Percentiles rank a stretch among this genome's conserved stretches.
Conservation (phyloP, 1,284 basidiomycete genomes). For the Retiboletus flavoniger region DNA sequence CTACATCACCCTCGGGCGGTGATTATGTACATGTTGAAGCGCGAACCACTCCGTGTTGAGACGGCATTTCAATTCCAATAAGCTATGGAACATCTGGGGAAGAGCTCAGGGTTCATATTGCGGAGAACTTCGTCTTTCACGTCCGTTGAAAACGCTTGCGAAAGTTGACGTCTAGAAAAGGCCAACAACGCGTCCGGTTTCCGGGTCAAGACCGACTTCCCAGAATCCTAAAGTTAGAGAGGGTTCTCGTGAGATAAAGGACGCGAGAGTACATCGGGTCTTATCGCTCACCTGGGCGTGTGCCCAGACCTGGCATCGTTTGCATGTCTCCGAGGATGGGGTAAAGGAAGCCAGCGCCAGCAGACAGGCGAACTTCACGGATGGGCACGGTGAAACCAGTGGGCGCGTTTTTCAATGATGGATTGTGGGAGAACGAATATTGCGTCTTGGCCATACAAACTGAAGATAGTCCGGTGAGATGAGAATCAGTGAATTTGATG, state of each 20-base stretch:
- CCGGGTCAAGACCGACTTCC: conserved; percentile 80
- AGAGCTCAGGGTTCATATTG: conserved; percentile 14
- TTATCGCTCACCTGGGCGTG: conserved; percentile 70
- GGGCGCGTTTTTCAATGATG: conserved; percentile 88
- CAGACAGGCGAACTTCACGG: conserved; percentile 83
- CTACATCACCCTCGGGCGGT: conserved; percentile 13
- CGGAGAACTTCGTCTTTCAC: conserved; percentile 1
- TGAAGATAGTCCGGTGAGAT: conserved; percentile 23
- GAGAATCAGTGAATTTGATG: conserved; percentile 3
- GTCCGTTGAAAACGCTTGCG: conserved; percentile 34
- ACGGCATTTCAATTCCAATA: conserved; percentile 24
- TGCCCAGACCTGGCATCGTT: conserved; percentile 96
- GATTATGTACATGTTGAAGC: conserved; percentile 43
- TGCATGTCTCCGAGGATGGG: conserved; percentile 94
- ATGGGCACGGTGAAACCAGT: conserved; percentile 93
- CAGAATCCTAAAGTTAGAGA: conserved; percentile 58
- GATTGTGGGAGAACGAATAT: conserved; percentile 93
- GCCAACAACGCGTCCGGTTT: conserved; percentile 70
- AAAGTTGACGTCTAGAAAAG: conserved; percentile 54
- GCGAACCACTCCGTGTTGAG: conserved; percentile 40
- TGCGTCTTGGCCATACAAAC: conserved; percentile 99
- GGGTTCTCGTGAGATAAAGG: conserved; percentile 17
- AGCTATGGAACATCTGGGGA: conserved; percentile 13
- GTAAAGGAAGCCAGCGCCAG: conserved; percentile 95
- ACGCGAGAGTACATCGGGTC: background rate